phyloP scores from a whole-genome alignment of 768 basidiomycete genomes.

The Phlebiopsis flavidoalba region DNA sequence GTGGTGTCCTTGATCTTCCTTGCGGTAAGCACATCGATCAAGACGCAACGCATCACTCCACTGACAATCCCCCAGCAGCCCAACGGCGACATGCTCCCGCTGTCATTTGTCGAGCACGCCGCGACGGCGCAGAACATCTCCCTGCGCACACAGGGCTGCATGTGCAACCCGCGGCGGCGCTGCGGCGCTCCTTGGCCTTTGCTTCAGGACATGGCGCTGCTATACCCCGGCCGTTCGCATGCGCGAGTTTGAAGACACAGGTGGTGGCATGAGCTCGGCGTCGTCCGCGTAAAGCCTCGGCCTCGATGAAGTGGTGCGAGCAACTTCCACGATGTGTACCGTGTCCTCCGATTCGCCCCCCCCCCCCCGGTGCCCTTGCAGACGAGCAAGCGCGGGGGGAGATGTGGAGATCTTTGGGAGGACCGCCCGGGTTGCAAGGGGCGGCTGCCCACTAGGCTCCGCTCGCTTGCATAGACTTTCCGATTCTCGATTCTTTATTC shows the following conservation, averaged over 20 bases:
- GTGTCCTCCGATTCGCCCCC: conserved; percentile 29
- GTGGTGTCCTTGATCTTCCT: conserved; percentile 59
- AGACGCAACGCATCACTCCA: not conserved
- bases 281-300: conserved; percentile 76
- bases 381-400: conserved; percentile 9
- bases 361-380: conserved; percentile 11
- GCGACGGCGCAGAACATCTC: conserved; percentile 64
- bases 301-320: too few species aligned
- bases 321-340: conserved; percentile 65
- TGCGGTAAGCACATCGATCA: conserved; percentile 39
- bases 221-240: conserved; percentile 51
- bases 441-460: not conserved
- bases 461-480: not conserved
- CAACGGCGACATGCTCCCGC: conserved; percentile 59
- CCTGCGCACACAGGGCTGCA: conserved; percentile 77
- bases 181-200: conserved; percentile 70
- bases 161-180: conserved; percentile 88
- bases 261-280: conserved; percentile 67
- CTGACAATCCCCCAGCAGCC: conserved; percentile 38
- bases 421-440: not conserved
- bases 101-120: conserved; percentile 68
- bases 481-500: not conserved
- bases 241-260: conserved; percentile 40
- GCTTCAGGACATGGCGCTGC: conserved; percentile 56
- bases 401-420: conserved; percentile 25